These are phyloP conservation scores for Pseudocercospora fuligena DNA, from an alignment of 2,329 filamentous ascomycete genomes.

Conservation along the genomic window DNA sequence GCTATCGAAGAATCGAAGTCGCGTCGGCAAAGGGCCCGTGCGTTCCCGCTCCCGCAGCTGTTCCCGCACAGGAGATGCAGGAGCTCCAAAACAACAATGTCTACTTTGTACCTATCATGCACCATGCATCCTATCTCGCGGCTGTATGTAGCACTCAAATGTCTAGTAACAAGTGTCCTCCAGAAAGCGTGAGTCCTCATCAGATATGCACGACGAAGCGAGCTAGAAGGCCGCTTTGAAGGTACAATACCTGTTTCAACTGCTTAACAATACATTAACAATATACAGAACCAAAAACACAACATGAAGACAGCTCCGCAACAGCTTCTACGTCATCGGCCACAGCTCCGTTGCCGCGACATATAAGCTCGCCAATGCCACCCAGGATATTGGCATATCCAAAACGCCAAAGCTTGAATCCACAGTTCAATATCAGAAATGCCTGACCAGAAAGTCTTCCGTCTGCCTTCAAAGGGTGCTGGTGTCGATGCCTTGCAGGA, in stretches of 20 bases:
- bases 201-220: not conserved
- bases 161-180: not conserved
- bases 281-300: not conserved
- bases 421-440: slow-evolving; percentile 16
- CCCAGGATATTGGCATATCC: slow-evolving; percentile 12
- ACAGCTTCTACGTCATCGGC: not conserved
- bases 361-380: slow-evolving; percentile 5
- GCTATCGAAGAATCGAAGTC: not conserved
- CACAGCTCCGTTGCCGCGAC: not conserved
- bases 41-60: not conserved
- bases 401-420: not conserved
- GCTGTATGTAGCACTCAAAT: not conserved
- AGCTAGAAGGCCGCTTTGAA: too few species aligned
- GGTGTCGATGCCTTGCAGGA: slow-evolving; percentile 24
- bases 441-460: slow-evolving; percentile 24
- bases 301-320: not conserved
- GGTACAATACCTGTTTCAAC: too few species aligned
- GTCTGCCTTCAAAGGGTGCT: slow-evolving; percentile 26
- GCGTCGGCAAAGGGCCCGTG: not conserved
- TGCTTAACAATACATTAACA: not conserved
- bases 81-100: too few species aligned
- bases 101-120: too few species aligned
- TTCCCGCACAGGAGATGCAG: not conserved
- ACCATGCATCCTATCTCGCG: not conserved
- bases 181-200: not conserved